These are phyloP conservation scores for Phytophthora citricola DNA, from an alignment of 352 stramenopile species.

Conservation along the genomic window DNA sequence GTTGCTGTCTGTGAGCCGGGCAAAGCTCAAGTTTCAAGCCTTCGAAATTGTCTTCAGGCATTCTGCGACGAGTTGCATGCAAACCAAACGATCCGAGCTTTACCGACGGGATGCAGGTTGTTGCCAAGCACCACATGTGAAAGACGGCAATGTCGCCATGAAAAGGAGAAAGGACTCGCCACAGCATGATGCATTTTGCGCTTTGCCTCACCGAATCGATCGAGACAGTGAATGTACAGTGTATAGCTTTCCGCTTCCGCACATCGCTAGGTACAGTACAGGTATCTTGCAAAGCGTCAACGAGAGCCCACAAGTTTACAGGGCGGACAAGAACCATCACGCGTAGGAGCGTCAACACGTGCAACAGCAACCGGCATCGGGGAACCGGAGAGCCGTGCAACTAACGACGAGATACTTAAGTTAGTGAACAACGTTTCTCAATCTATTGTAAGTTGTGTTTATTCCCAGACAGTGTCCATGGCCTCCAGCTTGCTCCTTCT, in stretches of 20 bases:
- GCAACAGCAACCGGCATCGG: no score
- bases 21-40: background rate
- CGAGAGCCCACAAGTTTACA: background rate
- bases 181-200: constrained; percentile 8
- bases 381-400: no score
- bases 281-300: background rate
- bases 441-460: no score
- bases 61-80: background rate
- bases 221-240: constrained; percentile 2
- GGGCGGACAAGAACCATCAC: no score
- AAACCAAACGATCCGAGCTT: background rate
- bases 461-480: no score
- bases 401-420: no score
- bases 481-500: no score
- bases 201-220: constrained; percentile 19
- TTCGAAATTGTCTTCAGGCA: background rate
- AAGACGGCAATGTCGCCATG: constrained; percentile 4
- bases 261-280: background rate
- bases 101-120: no score
- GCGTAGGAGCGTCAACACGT: no score
- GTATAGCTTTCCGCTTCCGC: background rate
- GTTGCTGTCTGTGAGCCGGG: constrained; percentile 13
- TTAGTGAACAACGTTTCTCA: no score
- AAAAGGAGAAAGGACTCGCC: constrained; percentile 1
- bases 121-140: no score